phyloP scores from a whole-genome alignment of 208 protist genomes.

The Trypanosoma lewisi region DNA sequence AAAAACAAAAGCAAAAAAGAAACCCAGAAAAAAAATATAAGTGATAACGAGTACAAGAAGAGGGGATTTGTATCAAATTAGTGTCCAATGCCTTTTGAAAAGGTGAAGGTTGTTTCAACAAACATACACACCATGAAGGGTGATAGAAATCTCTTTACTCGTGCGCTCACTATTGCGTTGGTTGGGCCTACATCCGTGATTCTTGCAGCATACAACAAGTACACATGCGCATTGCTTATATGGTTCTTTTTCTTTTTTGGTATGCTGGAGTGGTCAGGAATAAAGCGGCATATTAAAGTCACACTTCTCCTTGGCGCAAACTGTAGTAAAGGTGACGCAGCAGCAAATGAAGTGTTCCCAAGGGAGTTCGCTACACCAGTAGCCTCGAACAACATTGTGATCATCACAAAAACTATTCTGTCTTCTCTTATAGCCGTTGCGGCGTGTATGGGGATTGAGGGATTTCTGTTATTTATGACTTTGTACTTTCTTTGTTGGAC shows the following conservation, averaged over 20 bases:
- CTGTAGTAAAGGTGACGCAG: not conserved
- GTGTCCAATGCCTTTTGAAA: constrained; percentile 2
- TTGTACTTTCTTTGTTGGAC: constrained; percentile 64
- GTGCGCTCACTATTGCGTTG: constrained; percentile 56
- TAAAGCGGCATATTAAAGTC: constrained; percentile 89
- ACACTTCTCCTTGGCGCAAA: constrained; percentile 38
- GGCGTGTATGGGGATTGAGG: constrained; percentile 36
- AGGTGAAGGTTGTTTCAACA: not conserved
- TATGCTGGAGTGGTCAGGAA: constrained; percentile 67
- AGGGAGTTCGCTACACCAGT: constrained; percentile 66
- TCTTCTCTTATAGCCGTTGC: constrained; percentile 50
- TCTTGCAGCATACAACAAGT: constrained; percentile 38
- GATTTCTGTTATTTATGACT: constrained; percentile 36
- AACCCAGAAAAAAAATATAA: no score
- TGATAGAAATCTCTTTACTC: constrained; percentile 49
- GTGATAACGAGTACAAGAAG: no score
- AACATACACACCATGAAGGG: constrained; percentile 17
- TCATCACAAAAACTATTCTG: constrained; percentile 44
- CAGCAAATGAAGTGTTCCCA: not conserved
- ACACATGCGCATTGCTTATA: constrained; percentile 36
- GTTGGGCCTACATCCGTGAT: constrained; percentile 51
- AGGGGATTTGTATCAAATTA: no score
- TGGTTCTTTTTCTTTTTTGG: constrained; percentile 50
- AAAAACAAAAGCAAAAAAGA: no score
- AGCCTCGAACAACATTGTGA: constrained; percentile 36